Base-by-base conservation (phyloP, 2,329 filamentous ascomycete species). In the Alternaria brassicae region DNA sequence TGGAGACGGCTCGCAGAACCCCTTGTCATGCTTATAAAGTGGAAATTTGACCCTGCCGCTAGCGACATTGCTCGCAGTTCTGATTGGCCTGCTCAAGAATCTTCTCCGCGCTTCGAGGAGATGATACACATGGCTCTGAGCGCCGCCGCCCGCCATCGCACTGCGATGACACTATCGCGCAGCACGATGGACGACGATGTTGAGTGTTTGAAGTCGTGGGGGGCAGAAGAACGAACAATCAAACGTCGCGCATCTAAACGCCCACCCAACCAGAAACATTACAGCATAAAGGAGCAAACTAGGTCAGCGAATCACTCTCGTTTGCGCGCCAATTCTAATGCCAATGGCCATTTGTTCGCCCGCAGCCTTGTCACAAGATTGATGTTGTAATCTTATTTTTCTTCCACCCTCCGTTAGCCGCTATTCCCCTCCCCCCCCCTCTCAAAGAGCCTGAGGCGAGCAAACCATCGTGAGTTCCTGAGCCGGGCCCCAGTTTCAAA, bases 11-110 rank as follows among this genome's bases (percentile, higher is more conserved):
- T 57, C 57, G 60, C 54, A 48, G 51, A 61, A 66, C 51, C 67
- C 56, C 56, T 60, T 63, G 64, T 55, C 52, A 57, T 68, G 69
- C 66, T 71, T 73, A 72, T 70, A 73, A 71, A 74, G 72, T 72
- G 72, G 73, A 74, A 76, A 75, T 74, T 60, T 66, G 66, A 60
- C 58, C 45, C 49, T 52, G 40, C 23, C 53, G 42, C 60, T 61
- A 55, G 27, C 44, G 23, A 39, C 19, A n/a, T 34, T 32, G 42
- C 32, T 28, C 30, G 15, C 15, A 3, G 2, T 9, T 21, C 34
- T 71, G 65, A 75, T 75, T 74, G 68, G 73, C 44, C 61, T 58
- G 58, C 53, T 64, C 61, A 63, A 55, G 48, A 58, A 59, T 48
- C 52, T 62, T 61, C 61, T 72, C 62, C 63, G 62, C 63, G 62